Conservation (phyloP, 768 basidiomycete species). For the Hemileccinum impolitum region DNA sequence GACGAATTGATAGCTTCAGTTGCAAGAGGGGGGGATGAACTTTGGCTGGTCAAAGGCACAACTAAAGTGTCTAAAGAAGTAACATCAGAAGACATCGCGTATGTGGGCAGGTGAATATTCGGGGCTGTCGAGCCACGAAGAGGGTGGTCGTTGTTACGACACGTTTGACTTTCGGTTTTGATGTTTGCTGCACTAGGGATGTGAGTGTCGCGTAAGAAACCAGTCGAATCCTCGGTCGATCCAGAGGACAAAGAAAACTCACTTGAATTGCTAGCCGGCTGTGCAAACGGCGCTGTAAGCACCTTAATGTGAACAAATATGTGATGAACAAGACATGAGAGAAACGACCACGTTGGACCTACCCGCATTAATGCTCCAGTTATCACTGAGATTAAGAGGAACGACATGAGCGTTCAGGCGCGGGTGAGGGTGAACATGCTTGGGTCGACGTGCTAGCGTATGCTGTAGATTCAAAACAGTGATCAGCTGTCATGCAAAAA, state of each 20-base stretch:
- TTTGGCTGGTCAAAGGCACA: neutral
- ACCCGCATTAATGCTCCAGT: slow-evolving; percentile 22
- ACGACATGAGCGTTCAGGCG: neutral
- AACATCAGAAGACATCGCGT: neutral
- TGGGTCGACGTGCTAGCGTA: slow-evolving; percentile 13
- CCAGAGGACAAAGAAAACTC: neutral
- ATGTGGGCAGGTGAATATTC: neutral
- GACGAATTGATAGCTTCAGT: neutral
- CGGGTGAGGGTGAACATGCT: neutral
- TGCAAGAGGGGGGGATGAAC: neutral
- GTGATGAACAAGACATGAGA: neutral
- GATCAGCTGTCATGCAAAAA: neutral
- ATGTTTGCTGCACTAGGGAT: neutral
- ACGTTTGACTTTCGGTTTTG: neutral
- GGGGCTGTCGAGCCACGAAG: neutral
- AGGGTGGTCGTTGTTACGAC: neutral
- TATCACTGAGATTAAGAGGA: neutral
- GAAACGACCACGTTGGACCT: neutral
- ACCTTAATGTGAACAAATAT: neutral
- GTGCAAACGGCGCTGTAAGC: slow-evolving; percentile 1
- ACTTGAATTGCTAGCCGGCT: neutral
- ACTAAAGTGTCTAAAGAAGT: neutral
- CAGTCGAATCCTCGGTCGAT: slow-evolving; percentile 2
- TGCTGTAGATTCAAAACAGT: slow-evolving; percentile 5
- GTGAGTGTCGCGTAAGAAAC: neutral